Conservation (phyloP, 2,329 filamentous ascomycete species). For the Fusarium nisikadoi region DNA sequence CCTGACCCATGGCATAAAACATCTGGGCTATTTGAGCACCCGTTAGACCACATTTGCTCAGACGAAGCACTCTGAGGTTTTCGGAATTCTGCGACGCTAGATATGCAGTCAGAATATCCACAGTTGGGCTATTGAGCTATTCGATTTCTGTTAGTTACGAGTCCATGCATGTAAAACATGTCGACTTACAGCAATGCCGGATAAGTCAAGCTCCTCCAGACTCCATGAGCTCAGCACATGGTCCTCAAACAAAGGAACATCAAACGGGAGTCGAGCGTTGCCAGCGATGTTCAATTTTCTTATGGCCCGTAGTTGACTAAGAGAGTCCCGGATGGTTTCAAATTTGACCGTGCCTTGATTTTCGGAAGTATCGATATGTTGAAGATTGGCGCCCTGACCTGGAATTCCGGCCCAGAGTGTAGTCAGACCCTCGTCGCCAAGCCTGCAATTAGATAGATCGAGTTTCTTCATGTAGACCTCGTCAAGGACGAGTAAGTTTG, state of each 20-base stretch:
- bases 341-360: constrained; percentile 63
- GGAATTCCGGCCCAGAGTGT: constrained; percentile 60
- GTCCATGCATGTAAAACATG: background rate
- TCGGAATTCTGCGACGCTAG: constrained; percentile 54
- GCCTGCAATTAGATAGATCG: constrained; percentile 62
- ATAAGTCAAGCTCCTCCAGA: constrained; percentile 66
- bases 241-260: constrained; percentile 59
- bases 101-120: constrained; percentile 59
- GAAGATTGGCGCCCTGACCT: constrained; percentile 57
- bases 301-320: constrained; percentile 57
- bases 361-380: constrained; percentile 62
- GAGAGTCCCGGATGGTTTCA: constrained; percentile 56
- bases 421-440: constrained; percentile 60
- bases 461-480: constrained; percentile 58
- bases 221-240: constrained; percentile 56
- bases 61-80: constrained; percentile 56
- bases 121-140: constrained; percentile 60
- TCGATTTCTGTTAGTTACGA: constrained; percentile 11
- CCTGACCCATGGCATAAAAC: constrained; percentile 61
- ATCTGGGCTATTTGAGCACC: constrained; percentile 62
- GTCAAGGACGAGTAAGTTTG: constrained; percentile 49
- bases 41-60: constrained; percentile 64
- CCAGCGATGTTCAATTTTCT: constrained; percentile 62
- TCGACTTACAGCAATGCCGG: constrained; percentile 60
- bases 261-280: constrained; percentile 59